Base-by-base conservation (phyloP, 1,284 basidiomycete species). In the Coniophora puteana region DNA sequence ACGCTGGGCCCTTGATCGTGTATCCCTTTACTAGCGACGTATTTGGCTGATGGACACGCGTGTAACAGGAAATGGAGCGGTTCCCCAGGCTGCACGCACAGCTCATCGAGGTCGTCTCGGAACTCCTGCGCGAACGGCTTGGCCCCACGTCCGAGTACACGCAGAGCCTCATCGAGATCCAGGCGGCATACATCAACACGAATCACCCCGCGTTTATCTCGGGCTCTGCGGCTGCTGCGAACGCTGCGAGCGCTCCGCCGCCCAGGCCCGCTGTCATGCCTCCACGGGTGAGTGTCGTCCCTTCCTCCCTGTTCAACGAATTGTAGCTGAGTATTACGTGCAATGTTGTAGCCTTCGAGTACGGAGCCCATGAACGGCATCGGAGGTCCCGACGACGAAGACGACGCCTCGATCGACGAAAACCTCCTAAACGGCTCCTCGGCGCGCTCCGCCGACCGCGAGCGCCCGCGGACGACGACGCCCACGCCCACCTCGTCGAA, bases 161-260 rank as follows among this genome's bases (percentile, higher is more conserved):
- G 3, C 89, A 93, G 55, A 94, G 90, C 57, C 71, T 99, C 51
- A 98, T 99, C 56, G 81, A 88, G 52, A 99, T 99, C 43, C 96
- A 99, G 66, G 92, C 93, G 1, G 94, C 96, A 10, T 99, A 99
- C 64, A 99, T 99, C 75, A 99, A 99, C 67, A 97, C 94, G 43
- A 96, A 95, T 62, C 93, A 96, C 58, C 93, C 93, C n/a, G 76
- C 76, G 25, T 95, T 94, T 63, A 83, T 93, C 46, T 71, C 78
- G 27, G 81, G 83, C 13, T 83, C 84, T 29, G 76, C 80, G 21
- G 62, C 70, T 8, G 80, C 81, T 38, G 73, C 78, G 29, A 72
- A 78, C 43, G 47, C 71, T 61, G 52, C 58, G 43, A 59, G 65
- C 10, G 61, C 66, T n/a, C 57, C 66, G 26, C 62, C 68, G 8